These are phyloP conservation scores for Neopestalotiopsis sp. DNA, from an alignment of 2,329 filamentous ascomycete species.

Conservation along the genomic window DNA sequence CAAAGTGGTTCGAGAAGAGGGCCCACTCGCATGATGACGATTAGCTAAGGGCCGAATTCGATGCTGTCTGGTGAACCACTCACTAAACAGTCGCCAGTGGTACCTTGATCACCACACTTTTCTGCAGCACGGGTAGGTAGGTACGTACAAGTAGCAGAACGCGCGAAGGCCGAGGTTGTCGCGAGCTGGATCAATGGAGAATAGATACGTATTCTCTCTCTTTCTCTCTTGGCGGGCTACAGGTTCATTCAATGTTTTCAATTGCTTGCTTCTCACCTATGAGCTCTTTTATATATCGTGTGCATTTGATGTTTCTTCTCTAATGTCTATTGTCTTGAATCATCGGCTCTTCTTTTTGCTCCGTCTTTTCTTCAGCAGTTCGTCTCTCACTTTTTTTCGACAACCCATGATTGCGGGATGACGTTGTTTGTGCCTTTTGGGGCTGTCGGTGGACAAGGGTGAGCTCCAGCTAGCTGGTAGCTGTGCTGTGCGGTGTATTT, in stretches of 20 bases:
- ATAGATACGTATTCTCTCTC: not conserved
- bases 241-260: not conserved
- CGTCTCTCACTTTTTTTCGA: not conserved
- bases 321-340: not conserved
- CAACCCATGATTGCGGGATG: constrained; percentile 12
- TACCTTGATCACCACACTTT: not conserved
- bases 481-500: not conserved
- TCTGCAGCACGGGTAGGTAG: not conserved
- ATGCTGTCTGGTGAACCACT: not conserved
- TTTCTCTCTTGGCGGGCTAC: not conserved
- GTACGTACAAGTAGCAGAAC: too few relatives aligned
- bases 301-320: not conserved
- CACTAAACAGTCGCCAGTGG: too few relatives aligned
- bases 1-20: constrained; percentile 15
- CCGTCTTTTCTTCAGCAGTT: not conserved
- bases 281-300: not conserved
- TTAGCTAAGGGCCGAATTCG: constrained; percentile 15
- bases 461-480: constrained; percentile 3
- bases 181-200: constrained; percentile 1
- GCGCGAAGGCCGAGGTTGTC: constrained; percentile 12
- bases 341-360: not conserved
- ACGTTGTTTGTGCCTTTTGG: not conserved
- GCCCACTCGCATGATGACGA: not conserved
- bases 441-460: constrained; percentile 6
- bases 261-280: not conserved